Conservation (phyloP, 306 rosid species). For the Cucurbita maxima region DNA sequence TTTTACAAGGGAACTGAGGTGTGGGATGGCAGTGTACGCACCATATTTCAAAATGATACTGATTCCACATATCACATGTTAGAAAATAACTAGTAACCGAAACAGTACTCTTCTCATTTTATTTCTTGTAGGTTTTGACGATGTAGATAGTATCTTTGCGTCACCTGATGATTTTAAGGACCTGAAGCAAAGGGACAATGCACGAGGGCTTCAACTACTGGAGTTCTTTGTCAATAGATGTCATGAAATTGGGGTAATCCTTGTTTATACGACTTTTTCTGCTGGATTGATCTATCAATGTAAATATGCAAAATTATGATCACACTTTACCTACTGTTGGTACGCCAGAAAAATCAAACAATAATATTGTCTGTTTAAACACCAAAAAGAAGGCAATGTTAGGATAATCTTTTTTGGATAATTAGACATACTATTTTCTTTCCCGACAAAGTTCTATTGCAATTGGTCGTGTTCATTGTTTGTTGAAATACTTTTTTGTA, state of each 20-base stretch:
- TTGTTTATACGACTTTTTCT: neutral
- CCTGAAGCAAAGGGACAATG: slow-evolving; percentile 34
- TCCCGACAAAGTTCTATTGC: neutral
- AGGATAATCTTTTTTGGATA: neutral
- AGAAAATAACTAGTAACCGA: neutral
- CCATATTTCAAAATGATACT: neutral
- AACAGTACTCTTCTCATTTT: neutral
- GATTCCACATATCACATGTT: neutral
- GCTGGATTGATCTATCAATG: neutral
- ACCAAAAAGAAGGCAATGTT: neutral
- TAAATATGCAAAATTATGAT: neutral
- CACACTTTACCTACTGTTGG: neutral
- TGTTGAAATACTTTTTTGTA: slow-evolving; percentile 10
- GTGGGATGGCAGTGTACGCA: neutral
- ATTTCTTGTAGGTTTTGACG: slow-evolving; percentile 56
- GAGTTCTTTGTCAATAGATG: slow-evolving; percentile 70
- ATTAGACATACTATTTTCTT: neutral
- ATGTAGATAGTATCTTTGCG: slow-evolving; percentile 67
- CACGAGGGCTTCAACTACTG: slow-evolving; percentile 58
- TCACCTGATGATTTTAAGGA: slow-evolving; percentile 67
- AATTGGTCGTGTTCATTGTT: neutral
- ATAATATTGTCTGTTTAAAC: neutral
- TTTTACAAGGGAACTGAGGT: neutral
- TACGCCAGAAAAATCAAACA: neutral
- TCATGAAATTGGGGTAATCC: slow-evolving; percentile 70